These are phyloP conservation scores for Psilocybe azurescens DNA, from an alignment of 768 basidiomycete species.

Conservation along the genomic window DNA sequence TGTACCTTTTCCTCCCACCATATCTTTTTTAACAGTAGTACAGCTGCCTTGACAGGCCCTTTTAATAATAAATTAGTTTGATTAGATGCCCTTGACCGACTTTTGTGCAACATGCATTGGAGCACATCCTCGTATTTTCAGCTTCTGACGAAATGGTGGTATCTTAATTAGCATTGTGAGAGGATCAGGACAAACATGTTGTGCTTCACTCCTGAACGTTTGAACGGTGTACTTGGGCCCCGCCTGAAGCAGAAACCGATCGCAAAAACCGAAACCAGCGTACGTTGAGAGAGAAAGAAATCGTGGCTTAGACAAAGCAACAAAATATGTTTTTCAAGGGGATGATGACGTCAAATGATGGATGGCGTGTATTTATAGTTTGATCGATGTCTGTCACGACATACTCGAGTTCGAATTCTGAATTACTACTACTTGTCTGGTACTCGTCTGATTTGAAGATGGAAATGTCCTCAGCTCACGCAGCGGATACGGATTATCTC, in stretches of 20 bases:
- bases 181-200: too few species aligned
- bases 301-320: too few species aligned
- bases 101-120: neutral
- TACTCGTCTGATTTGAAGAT: neutral
- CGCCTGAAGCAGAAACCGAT: too few species aligned
- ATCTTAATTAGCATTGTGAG: too few species aligned
- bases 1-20: constrained; percentile 13
- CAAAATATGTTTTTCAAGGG: too few species aligned
- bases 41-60: neutral
- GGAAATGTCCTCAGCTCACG: constrained; percentile 36
- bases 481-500: constrained; percentile 68
- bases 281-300: too few species aligned
- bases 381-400: neutral
- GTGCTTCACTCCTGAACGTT: too few species aligned
- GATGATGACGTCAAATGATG: neutral
- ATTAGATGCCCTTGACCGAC: neutral
- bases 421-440: neutral
- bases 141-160: too few species aligned
- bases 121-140: too few species aligned
- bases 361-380: neutral
- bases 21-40: constrained; percentile 4
- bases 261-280: too few species aligned
- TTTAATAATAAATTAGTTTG: neutral
- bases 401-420: too few species aligned
- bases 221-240: too few species aligned